Evolutionary conservation across 768 basidiomycete genomes (phyloP).

Genomic region (Collybiopsis confluens): DNA sequence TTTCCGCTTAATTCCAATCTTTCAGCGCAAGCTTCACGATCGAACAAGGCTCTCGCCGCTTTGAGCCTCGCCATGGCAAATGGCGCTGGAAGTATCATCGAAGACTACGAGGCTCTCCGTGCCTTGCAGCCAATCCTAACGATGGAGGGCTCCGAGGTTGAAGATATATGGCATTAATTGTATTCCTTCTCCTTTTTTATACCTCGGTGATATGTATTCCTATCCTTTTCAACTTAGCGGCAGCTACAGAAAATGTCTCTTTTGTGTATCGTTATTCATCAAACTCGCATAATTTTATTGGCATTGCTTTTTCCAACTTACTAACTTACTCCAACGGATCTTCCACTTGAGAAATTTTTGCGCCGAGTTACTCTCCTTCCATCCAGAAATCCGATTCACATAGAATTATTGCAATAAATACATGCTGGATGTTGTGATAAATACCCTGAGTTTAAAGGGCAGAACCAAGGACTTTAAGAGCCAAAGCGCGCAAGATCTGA

Average conservation of each 20-base stretch:
- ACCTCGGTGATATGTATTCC: too few species aligned
- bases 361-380: too few species aligned
- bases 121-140: conserved; percentile 27
- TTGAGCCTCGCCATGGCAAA: conserved; percentile 58
- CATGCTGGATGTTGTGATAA: neutral
- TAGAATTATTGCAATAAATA: neutral
- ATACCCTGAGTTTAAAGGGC: conserved; percentile 28
- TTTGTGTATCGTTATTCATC: neutral
- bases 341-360: too few species aligned
- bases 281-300: neutral
- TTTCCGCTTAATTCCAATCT: conserved; percentile 13
- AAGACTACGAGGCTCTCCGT: conserved; percentile 50
- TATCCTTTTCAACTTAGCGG: neutral
- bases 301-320: conserved; percentile 7
- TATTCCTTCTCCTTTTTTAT: neutral
- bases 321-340: neutral
- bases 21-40: conserved; percentile 30
- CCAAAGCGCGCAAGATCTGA: conserved; percentile 77
- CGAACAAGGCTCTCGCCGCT: conserved; percentile 59
- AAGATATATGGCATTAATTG: conserved; percentile 54
- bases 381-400: too few species aligned
- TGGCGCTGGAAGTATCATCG: conserved; percentile 51
- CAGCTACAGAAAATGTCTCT: neutral
- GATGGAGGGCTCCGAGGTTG: conserved; percentile 42
- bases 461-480: conserved; percentile 78